These are phyloP conservation scores for Aspergillus quadrilineatus DNA, from an alignment of 2,329 filamentous ascomycete species.

Conservation along the genomic window DNA sequence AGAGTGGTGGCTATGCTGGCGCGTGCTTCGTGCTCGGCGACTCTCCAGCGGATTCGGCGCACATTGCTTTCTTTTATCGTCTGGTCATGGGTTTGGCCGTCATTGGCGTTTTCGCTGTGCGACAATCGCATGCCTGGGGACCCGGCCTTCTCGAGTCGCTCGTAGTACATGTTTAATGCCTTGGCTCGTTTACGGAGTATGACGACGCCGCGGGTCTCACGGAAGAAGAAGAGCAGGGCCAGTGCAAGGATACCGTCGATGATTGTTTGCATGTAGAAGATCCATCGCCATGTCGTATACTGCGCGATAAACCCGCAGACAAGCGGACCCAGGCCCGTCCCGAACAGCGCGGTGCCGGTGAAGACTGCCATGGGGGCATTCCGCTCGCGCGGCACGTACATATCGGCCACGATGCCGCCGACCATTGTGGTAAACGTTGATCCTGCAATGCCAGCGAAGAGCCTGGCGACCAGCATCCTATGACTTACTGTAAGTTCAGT, in stretches of 20 bases:
- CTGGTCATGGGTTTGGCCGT: slow-evolving; percentile 36
- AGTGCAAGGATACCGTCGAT: slow-evolving; percentile 62
- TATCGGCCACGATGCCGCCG: slow-evolving; percentile 82
- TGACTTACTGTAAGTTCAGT: too few relatives aligned
- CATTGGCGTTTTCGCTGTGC: too few relatives aligned
- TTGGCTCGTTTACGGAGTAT: slow-evolving; percentile 72
- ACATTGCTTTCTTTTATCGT: slow-evolving; percentile 66
- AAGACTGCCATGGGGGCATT: slow-evolving; percentile 91
- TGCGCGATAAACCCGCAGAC: slow-evolving; percentile 68
- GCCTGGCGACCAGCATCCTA: not conserved
- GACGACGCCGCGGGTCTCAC: slow-evolving; percentile 79
- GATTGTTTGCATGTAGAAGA: slow-evolving; percentile 68
- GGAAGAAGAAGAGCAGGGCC: slow-evolving; percentile 64
- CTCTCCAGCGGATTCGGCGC: not conserved
- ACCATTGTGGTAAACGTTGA: slow-evolving; percentile 75
- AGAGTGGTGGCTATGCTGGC: not conserved
- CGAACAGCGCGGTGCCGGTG: slow-evolving; percentile 70
- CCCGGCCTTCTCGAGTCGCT: not conserved
- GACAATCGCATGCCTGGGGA: too few relatives aligned
- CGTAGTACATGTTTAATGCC: slow-evolving; percentile 58
- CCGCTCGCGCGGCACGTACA: slow-evolving; percentile 73
- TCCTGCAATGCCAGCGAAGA: not conserved
- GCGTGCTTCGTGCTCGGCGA: not conserved
- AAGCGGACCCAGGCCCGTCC: slow-evolving; percentile 76
- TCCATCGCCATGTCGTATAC: slow-evolving; percentile 43